Evolutionary conservation across 2,329 filamentous ascomycete species (phyloP).

Genomic region (Arthroderma uncinatum): DNA sequence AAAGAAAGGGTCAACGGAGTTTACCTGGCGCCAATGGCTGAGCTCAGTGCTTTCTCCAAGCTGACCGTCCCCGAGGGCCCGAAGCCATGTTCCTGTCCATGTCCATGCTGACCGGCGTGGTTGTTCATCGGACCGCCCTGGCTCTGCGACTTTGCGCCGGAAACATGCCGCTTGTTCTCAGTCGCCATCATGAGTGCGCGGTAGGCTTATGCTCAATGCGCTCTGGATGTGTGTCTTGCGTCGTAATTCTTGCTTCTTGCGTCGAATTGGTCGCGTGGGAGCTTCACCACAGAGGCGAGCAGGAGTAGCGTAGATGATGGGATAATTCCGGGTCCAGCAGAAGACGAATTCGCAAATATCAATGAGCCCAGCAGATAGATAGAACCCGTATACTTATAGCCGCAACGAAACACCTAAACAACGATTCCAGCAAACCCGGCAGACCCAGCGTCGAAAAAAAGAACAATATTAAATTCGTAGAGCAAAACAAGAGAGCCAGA

Average conservation of each 20-base stretch:
- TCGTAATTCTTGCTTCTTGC: neutral
- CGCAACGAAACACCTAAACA: neutral
- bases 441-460: neutral
- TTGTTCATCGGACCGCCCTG: constrained; percentile 25
- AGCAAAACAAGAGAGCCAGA: neutral
- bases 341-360: neutral
- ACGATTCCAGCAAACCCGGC: neutral
- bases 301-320: neutral
- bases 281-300: neutral
- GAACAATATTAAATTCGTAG: neutral
- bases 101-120: constrained; percentile 13
- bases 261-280: neutral
- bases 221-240: neutral
- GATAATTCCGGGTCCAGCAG: no score
- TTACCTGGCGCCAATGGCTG: constrained; percentile 52
- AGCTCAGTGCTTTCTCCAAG: constrained; percentile 45
- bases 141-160: constrained; percentile 40
- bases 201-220: neutral
- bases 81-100: constrained; percentile 15
- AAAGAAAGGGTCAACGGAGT: constrained; percentile 18
- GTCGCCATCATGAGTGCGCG: constrained; percentile 24
- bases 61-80: constrained; percentile 38
- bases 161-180: constrained; percentile 48
- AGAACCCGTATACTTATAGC: neutral
- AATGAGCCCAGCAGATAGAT: neutral